Evolutionary conservation across 345 rosid species (phyloP).

Genomic region (Linum usitatissimum): DNA sequence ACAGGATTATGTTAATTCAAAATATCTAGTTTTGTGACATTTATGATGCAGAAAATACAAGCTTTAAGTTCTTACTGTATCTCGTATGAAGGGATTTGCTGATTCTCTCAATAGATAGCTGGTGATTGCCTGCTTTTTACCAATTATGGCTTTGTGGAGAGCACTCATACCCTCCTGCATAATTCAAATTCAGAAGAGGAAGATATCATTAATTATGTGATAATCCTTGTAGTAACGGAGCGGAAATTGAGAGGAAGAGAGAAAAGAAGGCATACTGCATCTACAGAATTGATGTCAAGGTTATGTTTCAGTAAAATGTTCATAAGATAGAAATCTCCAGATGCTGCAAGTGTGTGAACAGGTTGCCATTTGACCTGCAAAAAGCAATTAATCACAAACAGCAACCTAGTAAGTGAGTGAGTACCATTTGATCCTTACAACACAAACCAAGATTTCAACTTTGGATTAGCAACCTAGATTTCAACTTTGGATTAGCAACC

Average conservation of each 20-base stretch:
- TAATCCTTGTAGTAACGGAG: no score
- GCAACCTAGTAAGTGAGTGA: neutral
- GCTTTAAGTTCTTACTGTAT: slow-evolving; percentile 37
- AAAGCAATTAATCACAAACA: neutral
- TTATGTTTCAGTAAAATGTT: slow-evolving; percentile 66
- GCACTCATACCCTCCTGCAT: slow-evolving; percentile 75
- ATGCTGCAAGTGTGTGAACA: slow-evolving; percentile 78
- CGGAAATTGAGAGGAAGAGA: neutral
- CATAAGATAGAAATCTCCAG: slow-evolving; percentile 75
- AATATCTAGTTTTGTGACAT: neutral
- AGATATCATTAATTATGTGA: neutral
- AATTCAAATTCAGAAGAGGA: slow-evolving; percentile 2
- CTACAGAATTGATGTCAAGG: slow-evolving; percentile 68
- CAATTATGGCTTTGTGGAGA: slow-evolving; percentile 68
- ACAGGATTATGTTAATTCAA: neutral
- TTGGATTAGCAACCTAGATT: no score
- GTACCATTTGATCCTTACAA: neutral
- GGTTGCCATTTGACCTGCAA: slow-evolving; percentile 68
- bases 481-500: no score
- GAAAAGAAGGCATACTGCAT: slow-evolving; percentile 35
- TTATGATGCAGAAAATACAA: neutral
- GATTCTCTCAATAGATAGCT: slow-evolving; percentile 86
- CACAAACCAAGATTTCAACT: neutral
- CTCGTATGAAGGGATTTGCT: slow-evolving; percentile 69
- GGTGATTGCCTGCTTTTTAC: slow-evolving; percentile 75